Evolutionary conservation across 106 monocot species (phyloP).

Genomic region (Posidonia australis): DNA sequence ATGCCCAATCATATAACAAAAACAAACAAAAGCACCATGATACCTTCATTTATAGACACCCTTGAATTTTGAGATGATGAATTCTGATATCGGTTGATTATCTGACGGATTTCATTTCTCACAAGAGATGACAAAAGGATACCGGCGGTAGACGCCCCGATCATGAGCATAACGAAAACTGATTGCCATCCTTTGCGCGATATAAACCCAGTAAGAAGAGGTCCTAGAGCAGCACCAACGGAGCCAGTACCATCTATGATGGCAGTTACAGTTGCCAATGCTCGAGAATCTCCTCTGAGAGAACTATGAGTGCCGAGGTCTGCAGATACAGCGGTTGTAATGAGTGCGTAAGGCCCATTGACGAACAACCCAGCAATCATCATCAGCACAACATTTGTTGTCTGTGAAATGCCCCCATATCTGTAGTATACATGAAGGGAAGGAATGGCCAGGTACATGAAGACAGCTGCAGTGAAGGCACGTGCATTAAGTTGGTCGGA

Average conservation of each 20-base stretch:
- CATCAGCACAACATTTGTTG: slow-evolving; percentile 6
- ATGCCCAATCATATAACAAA: too few species aligned
- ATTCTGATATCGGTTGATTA: neutral
- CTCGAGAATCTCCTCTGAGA: slow-evolving; percentile 34
- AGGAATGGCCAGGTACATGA: slow-evolving; percentile 20
- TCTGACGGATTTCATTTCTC: slow-evolving; percentile 13
- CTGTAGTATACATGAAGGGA: neutral
- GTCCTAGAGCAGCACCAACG: slow-evolving; percentile 36
- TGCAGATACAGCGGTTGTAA: slow-evolving; percentile 42
- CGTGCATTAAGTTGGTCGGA: slow-evolving; percentile 38
- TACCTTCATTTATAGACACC: neutral
- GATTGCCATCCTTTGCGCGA: slow-evolving; percentile 13
- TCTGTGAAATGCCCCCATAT: slow-evolving; percentile 4
- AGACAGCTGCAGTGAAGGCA: slow-evolving; percentile 31
- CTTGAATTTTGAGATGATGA: neutral
- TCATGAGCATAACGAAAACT: slow-evolving; percentile 26
- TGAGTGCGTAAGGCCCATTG: slow-evolving; percentile 44
- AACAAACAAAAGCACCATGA: neutral
- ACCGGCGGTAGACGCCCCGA: slow-evolving; percentile 27
- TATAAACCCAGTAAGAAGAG: slow-evolving; percentile 24
- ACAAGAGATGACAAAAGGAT: slow-evolving; percentile 19
- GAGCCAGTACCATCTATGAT: slow-evolving; percentile 50
- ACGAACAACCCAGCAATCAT: slow-evolving; percentile 14
- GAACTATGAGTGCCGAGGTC: slow-evolving; percentile 45
- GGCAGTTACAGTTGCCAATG: slow-evolving; percentile 34